Conservation (phyloP, 2,329 filamentous ascomycete species). For the Trichothecium roseum region DNA sequence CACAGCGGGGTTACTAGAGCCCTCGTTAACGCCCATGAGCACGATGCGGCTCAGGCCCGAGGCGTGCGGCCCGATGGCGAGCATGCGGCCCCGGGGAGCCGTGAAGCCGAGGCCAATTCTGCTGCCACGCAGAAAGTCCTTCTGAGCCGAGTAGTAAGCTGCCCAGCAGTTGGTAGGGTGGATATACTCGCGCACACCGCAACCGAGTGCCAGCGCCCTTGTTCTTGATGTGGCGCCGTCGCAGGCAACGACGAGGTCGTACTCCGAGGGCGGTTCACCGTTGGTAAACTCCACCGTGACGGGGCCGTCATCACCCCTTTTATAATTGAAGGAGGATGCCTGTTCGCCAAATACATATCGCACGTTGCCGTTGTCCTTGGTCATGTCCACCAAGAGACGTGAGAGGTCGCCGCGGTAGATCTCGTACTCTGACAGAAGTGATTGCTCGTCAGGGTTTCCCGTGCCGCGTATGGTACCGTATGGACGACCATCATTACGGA, state of each 20-base stretch:
- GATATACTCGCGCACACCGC: slow-evolving; percentile 26
- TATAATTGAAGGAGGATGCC: slow-evolving; percentile 23
- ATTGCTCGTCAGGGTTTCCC: slow-evolving; percentile 27
- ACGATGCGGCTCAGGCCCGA: slow-evolving; percentile 18
- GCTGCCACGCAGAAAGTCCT: slow-evolving; percentile 25
- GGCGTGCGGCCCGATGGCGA: slow-evolving; percentile 22
- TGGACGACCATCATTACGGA: slow-evolving; percentile 23
- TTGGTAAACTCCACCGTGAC: slow-evolving; percentile 29
- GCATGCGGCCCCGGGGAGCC: slow-evolving; percentile 24
- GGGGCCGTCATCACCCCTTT: slow-evolving; percentile 12
- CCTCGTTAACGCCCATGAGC: slow-evolving; percentile 21
- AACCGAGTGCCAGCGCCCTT: slow-evolving; percentile 30
- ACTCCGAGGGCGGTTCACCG: slow-evolving; percentile 21
- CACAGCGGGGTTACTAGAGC: slow-evolving; percentile 14
- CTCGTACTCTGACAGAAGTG: slow-evolving; percentile 40
- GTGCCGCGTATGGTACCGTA: slow-evolving; percentile 22
- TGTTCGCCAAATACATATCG: slow-evolving; percentile 20
- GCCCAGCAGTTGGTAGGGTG: slow-evolving; percentile 24
- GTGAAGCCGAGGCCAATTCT: slow-evolving; percentile 25
- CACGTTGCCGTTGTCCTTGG: slow-evolving; percentile 14
- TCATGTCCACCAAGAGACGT: slow-evolving; percentile 27
- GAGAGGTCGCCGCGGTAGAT: slow-evolving; percentile 44
- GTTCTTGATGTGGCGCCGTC: slow-evolving; percentile 37
- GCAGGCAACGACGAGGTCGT: slow-evolving; percentile 36
- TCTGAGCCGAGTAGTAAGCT: slow-evolving; percentile 28